These are phyloP conservation scores for Yarrowia divulgata DNA, from an alignment of 805 yeast species.

Conservation along the genomic window DNA sequence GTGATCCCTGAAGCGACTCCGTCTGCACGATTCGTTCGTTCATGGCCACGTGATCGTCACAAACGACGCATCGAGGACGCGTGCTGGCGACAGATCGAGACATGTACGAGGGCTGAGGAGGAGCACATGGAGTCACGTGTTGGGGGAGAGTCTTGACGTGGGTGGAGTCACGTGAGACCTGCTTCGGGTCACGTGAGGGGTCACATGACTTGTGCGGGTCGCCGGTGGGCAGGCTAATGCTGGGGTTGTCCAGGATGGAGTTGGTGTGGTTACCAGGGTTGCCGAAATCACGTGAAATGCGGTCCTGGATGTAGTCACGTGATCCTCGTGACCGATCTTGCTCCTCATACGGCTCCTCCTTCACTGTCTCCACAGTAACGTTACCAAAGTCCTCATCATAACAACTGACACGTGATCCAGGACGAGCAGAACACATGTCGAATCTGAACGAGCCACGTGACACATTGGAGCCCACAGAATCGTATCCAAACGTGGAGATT, in stretches of 20 bases:
- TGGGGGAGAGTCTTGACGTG: conserved; percentile 1
- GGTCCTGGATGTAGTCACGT: not conserved
- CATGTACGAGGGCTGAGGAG: conserved; percentile 20
- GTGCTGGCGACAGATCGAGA: not conserved
- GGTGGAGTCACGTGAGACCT: too few relatives aligned
- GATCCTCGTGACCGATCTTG: not conserved
- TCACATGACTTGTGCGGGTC: conserved; percentile 17
- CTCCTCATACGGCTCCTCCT: not conserved
- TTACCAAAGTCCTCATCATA: conserved; percentile 23
- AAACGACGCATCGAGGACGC: conserved; percentile 41
- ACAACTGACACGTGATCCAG: conserved; percentile 13
- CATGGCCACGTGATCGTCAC: conserved; percentile 49
- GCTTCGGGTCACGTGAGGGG: not conserved
- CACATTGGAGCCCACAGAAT: conserved; percentile 13
- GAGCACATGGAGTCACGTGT: conserved; percentile 27
- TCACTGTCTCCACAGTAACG: not conserved
- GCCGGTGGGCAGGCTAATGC: not conserved
- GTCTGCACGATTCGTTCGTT: conserved; percentile 45
- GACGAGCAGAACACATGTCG: conserved; percentile 15
- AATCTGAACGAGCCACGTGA: conserved; percentile 24
- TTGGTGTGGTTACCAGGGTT: not conserved
- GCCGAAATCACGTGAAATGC: not conserved
- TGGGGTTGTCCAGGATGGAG: not conserved
- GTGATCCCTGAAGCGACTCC: conserved; percentile 4
- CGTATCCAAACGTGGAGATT: conserved; percentile 25